Evolutionary conservation across 2,329 filamentous ascomycete species (phyloP), one percentile per base, ranked within the genome.

Genomic region (Hypoxylon sp.): DNA sequence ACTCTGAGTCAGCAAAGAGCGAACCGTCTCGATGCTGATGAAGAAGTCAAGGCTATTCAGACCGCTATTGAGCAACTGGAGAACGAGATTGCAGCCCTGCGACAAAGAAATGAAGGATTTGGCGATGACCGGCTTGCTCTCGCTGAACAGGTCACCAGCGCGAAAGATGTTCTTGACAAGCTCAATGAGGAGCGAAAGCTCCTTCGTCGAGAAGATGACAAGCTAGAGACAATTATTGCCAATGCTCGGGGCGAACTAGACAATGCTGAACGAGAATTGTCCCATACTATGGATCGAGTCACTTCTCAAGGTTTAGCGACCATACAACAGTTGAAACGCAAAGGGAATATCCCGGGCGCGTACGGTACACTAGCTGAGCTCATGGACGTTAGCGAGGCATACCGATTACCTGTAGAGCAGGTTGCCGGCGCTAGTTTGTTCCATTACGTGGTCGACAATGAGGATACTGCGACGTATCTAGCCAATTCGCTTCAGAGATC

Each of bases 301-400:
- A 97, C 94, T 4, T 91, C 92, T 61, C 88, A 92, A 52, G 96
- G 95, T 74, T 84, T 99, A 47, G 91, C 92, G n/a, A 91, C 92
- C 2, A 91, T 99, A 16, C 90, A 93, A 58, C 89, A 91, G 45
- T 86, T 98, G 73, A 95, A 94, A 79, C 87, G 88, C 50, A 90
- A 96, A 71, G 84, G 91, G 68, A 88, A 93, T 64, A 88, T 98
- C 5, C 87, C 91, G 1, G 96, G 96, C 25, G 93, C 96, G 1
- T 96, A 97, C 76, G 96, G 96, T 52, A 97, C 94, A 0, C 80
- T 99, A 37, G 94, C 95, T 3, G 96, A 99, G 77, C 86, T 99
- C n/a, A 88, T 98, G 73, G 88, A 94, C 58, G 93, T 97, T 51
- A 88, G 85, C 62, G 93, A 97, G 56, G 87, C 88, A 56, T 98